Conservation (phyloP, 768 basidiomycete species). For the Suillus plorans region DNA sequence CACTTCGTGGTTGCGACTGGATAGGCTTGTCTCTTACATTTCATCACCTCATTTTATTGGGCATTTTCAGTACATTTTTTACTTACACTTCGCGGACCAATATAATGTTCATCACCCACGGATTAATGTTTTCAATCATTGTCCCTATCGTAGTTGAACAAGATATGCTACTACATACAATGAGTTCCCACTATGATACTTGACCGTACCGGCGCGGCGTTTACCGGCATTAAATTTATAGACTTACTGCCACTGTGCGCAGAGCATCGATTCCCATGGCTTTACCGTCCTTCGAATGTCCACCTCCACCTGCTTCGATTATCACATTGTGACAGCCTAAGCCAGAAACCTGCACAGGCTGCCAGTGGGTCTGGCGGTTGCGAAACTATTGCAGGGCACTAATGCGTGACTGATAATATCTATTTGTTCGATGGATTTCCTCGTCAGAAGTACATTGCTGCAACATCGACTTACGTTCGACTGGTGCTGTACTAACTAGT, state of each 20-base stretch:
- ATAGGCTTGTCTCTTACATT: not conserved
- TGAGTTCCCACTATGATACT: too few relatives aligned
- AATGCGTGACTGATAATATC: not conserved
- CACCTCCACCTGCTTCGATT: not conserved
- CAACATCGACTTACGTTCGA: not conserved
- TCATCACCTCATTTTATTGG: not conserved
- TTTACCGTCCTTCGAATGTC: not conserved
- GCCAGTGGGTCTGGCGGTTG: not conserved
- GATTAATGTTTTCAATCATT: not conserved
- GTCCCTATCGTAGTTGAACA: not conserved
- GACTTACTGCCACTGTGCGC: too few relatives aligned
- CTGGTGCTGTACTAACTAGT: not conserved
- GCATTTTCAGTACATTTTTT: not conserved
- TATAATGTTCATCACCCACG: not conserved
- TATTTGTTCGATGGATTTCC: not conserved
- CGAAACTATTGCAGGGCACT: not conserved
- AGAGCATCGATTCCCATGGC: too few relatives aligned
- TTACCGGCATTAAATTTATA: too few relatives aligned
- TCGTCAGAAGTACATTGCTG: not conserved
- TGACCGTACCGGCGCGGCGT: too few relatives aligned
- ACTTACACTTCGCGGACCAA: not conserved
- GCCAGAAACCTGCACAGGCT: too few relatives aligned
- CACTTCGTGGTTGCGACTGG: not conserved
- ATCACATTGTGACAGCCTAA: too few relatives aligned
- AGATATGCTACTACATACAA: too few relatives aligned